Percentiles rank a stretch among this genome's conserved stretches.
Evolutionary conservation across 768 basidiomycete species (phyloP).

Genomic region (Asterophora parasitica): DNA sequence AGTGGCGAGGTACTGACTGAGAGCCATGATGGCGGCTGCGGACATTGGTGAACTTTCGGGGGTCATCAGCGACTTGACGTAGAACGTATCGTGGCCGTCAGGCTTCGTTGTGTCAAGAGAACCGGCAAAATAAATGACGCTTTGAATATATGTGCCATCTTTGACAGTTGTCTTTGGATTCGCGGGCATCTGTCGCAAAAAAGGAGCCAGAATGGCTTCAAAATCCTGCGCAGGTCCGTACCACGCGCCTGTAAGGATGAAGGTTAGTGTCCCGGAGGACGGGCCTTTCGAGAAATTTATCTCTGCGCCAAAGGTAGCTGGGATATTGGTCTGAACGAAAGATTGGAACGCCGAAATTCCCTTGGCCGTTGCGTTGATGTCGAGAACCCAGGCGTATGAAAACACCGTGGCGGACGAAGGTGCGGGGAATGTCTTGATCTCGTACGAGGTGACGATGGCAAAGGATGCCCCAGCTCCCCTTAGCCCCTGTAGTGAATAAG

Average conservation of each 20-base stretch:
- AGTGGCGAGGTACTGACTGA: conserved; percentile 30
- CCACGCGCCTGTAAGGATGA: conserved; percentile 28
- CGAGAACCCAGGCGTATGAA: conserved; percentile 33
- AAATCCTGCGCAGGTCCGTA: conserved; percentile 11
- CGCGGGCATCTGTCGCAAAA: conserved; percentile 13
- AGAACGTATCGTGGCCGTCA: conserved; percentile 29
- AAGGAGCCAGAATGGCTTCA: conserved; percentile 12
- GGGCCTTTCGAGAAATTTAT: conserved; percentile 26
- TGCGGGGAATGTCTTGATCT: conserved; percentile 17
- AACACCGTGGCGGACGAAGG: conserved; percentile 17
- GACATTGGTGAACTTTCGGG: conserved; percentile 27
- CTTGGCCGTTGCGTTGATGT: conserved; percentile 24
- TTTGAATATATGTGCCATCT: conserved; percentile 18
- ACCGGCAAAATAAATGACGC: conserved; percentile 11
- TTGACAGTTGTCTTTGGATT: conserved; percentile 4
- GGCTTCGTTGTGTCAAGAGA: conserved; percentile 20
- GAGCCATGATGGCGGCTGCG: conserved; percentile 24
- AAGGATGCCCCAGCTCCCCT: conserved; percentile 21
- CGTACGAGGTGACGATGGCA: conserved; percentile 18
- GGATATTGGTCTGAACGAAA: conserved; percentile 28
- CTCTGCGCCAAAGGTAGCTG: conserved; percentile 31
- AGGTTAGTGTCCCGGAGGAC: conserved; percentile 23
- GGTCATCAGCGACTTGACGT: conserved; percentile 31
- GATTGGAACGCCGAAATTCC: conserved; percentile 31
- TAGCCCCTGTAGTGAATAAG: conserved; percentile 12